Conservation (phyloP, 768 basidiomycete species). For the Ramaria rubella region DNA sequence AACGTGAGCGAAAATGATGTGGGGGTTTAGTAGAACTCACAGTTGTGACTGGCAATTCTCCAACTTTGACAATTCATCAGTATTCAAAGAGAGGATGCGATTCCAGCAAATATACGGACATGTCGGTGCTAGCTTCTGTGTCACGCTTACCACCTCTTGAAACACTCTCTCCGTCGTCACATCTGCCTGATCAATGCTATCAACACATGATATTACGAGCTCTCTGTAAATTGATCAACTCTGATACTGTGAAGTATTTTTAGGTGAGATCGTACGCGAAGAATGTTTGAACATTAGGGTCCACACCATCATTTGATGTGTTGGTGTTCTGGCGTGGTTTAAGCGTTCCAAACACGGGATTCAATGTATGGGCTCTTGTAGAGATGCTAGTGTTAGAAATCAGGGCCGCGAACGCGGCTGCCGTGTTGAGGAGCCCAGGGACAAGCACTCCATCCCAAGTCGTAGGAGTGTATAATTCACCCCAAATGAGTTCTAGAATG, state of each 20-base stretch:
- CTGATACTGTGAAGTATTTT: background rate
- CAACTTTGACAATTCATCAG: constrained; percentile 16
- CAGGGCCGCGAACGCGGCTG: background rate
- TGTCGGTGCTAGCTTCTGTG: background rate
- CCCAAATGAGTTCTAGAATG: background rate
- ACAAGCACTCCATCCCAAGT: background rate
- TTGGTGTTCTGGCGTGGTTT: background rate
- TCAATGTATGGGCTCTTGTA: background rate
- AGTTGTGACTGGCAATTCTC: background rate
- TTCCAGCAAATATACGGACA: background rate
- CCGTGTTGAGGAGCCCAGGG: background rate
- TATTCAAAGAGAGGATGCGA: constrained; percentile 14
- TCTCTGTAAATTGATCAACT: background rate
- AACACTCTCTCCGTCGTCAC: constrained; percentile 3
- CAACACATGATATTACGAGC: constrained; percentile 2
- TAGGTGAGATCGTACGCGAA: background rate
- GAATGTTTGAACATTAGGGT: background rate
- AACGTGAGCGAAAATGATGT: constrained; percentile 17
- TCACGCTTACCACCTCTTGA: background rate
- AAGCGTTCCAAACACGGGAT: background rate
- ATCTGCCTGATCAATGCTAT: constrained; percentile 3
- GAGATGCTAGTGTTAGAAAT: background rate
- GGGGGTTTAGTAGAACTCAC: constrained; percentile 9
- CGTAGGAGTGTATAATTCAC: background rate
- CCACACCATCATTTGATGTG: background rate